Conservation (phyloP, 345 rosid genomes). For the Iberis pinnata region DNA sequence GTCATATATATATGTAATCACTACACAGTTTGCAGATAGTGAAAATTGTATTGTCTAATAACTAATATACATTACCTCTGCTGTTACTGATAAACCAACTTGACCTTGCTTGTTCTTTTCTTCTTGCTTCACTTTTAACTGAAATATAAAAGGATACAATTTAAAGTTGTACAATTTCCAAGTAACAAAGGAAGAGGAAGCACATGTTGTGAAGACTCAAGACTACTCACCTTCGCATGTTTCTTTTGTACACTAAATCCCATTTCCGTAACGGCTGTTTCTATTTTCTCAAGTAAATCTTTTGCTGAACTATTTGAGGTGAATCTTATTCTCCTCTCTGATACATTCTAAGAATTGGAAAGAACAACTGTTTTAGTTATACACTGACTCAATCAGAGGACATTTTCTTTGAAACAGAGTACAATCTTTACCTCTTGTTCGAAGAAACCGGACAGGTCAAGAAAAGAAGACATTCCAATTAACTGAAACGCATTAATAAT, state of each 20-base stretch:
- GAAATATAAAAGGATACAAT: neutral
- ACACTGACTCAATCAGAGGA: conserved; percentile 11
- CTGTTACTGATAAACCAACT: conserved; percentile 55
- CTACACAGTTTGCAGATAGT: no score
- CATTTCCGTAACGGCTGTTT: conserved; percentile 60
- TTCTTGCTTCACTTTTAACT: conserved; percentile 74
- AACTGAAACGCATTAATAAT: conserved; percentile 82
- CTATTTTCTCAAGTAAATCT: conserved; percentile 72
- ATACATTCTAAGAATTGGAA: conserved; percentile 48
- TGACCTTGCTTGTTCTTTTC: conserved; percentile 41
- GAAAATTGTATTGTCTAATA: neutral
- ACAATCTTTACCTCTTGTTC: conserved; percentile 62
- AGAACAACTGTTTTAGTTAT: neutral
- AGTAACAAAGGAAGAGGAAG: neutral
- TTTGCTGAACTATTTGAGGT: conserved; percentile 68
- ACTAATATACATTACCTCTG: conserved; percentile 49
- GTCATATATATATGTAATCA: conserved; percentile 1
- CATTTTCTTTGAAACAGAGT: conserved; percentile 8
- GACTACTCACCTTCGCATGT: conserved; percentile 56
- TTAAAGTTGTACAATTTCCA: neutral
- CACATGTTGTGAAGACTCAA: conserved; percentile 10
- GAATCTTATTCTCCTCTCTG: conserved; percentile 89
- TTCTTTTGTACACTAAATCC: conserved; percentile 78
- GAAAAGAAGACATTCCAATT: conserved; percentile 93
- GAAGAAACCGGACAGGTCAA: conserved; percentile 89